Conservation (phyloP, 2,329 filamentous ascomycete species). For the Nakataea oryzae region DNA sequence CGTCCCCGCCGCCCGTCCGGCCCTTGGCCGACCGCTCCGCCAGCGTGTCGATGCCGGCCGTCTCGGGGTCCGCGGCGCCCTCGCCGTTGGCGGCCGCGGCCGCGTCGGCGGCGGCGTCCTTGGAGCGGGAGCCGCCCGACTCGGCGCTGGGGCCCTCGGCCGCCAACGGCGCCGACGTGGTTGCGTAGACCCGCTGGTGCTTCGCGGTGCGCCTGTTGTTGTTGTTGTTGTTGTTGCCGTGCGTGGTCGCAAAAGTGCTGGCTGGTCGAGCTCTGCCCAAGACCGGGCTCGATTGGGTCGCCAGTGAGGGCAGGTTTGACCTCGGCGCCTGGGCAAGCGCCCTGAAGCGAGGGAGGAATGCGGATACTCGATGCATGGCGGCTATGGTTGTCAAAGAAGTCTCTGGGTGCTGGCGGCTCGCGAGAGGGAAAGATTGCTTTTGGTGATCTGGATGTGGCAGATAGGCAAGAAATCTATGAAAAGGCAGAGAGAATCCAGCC, state of each 20-base stretch:
- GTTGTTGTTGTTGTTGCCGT: background rate
- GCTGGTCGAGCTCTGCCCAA: background rate
- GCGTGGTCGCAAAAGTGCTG: background rate
- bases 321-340: background rate
- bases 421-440: background rate
- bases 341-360: background rate
- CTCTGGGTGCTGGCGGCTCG: background rate
- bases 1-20: slow-evolving; percentile 26
- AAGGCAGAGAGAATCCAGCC: background rate
- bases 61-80: background rate
- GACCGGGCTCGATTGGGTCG: background rate
- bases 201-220: too few species aligned
- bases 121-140: slow-evolving; percentile 24
- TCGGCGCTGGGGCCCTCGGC: slow-evolving; percentile 15
- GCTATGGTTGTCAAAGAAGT: background rate
- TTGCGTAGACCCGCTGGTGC: background rate
- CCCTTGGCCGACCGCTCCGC: slow-evolving; percentile 20
- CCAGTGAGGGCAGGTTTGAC: background rate
- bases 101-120: slow-evolving; percentile 13
- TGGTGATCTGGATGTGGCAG: background rate
- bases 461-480: background rate
- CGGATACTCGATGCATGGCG: background rate
- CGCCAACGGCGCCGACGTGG: slow-evolving; percentile 12
- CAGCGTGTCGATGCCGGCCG: slow-evolving; percentile 15
- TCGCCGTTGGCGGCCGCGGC: background rate